Evolutionary conservation across 495 filamentous ascomycete species (phyloP), one percentile per base, ranked within the genome.

Genomic region (Xylaria grammica): DNA sequence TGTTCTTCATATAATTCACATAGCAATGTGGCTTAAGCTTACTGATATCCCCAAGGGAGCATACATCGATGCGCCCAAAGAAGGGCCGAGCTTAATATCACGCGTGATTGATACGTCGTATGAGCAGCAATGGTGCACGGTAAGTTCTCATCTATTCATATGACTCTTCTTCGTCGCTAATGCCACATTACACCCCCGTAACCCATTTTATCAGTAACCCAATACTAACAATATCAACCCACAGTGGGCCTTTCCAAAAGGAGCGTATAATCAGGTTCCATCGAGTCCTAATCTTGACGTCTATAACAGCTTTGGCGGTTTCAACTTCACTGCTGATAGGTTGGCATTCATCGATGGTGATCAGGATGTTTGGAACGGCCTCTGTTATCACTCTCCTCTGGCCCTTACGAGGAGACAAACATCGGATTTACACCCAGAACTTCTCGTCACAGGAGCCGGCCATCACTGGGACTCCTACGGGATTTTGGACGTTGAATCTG

Each of bases 401-500:
- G 76, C 78, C 11, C 75, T 78, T 1, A 45, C 72, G 42, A 63
- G 70, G 5, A 56, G 60, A 24, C 48, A 46, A 26, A 64, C 65
- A 36, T 69, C 74, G 0, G 78, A 79, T 60, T 67, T 79, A 15
- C 72, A 79, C 46, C 81, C 80, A 1, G 74, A 78, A 60, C 69
- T 76, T 20, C 62, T 84, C 44, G 80, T 84, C 50, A 70, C 77
- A 1, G 79, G 80, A 13, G 72, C 75, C 1, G 81, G 81, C 9
- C 81, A 84, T 66, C 81, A 84, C 62, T 84, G 81, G 81, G 81
- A 84, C 65, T 78, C 74, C 38, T 72, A 66, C 44, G 81, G 81
- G 11, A 81, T 82, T n/a, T 34, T 72, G 48, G 67, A 84, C 61
- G 71, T 84, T 0, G 67, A 65, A 10, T 78, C 74, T 20, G 81